These are phyloP conservation scores for Dactylellina leptospora DNA, from an alignment of 2,329 filamentous ascomycete genomes.

Conservation along the genomic window DNA sequence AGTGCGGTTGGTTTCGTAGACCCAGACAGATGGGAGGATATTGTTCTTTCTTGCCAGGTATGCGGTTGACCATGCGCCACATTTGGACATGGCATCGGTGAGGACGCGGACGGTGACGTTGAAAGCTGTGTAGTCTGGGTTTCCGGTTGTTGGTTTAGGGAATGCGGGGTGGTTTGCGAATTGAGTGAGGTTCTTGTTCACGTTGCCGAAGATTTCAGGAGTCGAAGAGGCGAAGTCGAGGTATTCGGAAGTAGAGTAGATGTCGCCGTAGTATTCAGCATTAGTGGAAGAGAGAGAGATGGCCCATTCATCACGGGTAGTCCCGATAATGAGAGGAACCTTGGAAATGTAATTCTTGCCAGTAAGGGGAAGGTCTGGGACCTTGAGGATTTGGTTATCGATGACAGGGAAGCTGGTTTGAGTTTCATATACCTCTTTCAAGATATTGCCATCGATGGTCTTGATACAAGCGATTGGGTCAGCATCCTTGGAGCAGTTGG, in stretches of 20 bases:
- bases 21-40: conserved; percentile 59
- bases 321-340: conserved; percentile 60
- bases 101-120: conserved; percentile 59
- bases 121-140: conserved; percentile 57
- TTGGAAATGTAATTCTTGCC: conserved; percentile 54
- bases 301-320: conserved; percentile 60
- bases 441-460: not conserved
- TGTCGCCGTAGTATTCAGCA: conserved; percentile 46
- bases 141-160: conserved; percentile 41
- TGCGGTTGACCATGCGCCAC: conserved; percentile 59
- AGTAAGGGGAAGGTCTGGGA: conserved; percentile 56
- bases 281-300: conserved; percentile 58
- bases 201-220: conserved; percentile 10
- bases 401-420: conserved; percentile 53
- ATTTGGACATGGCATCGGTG: conserved; percentile 59
- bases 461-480: conserved; percentile 24
- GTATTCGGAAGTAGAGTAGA: conserved; percentile 54
- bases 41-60: conserved; percentile 58
- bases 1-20: conserved; percentile 61
- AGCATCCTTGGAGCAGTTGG: conserved; percentile 4
- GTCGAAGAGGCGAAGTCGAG: conserved; percentile 53
- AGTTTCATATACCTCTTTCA: not conserved
- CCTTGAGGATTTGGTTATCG: conserved; percentile 57
- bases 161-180: conserved; percentile 51
- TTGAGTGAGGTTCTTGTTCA: conserved; percentile 52